Conservation (phyloP, 2,329 filamentous ascomycete species). For the Verticillium klebahnii region DNA sequence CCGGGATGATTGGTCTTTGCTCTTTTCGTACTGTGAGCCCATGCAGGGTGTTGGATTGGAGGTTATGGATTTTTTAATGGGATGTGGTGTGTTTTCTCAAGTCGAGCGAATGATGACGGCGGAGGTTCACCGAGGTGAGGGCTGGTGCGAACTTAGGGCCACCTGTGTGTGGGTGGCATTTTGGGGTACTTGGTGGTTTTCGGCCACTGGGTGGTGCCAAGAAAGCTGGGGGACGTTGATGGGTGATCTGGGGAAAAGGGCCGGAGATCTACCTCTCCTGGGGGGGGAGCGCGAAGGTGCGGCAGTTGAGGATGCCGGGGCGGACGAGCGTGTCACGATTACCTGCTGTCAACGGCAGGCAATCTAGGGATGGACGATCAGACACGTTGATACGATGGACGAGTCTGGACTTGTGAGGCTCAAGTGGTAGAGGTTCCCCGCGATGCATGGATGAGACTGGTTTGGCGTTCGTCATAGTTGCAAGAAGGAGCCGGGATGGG, state of each 20-base stretch:
- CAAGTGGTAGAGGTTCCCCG: not conserved
- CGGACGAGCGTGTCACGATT: not conserved
- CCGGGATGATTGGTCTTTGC: not conserved
- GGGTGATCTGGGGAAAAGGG: not conserved
- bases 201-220: not conserved
- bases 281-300: not conserved
- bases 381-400: not conserved
- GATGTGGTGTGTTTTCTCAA: not conserved
- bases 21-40: not conserved
- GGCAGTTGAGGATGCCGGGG: not conserved
- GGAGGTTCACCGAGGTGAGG: not conserved
- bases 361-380: not conserved
- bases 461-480: slow-evolving; percentile 3
- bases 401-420: not conserved
- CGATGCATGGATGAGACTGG: not conserved
- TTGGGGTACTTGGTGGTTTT: not conserved
- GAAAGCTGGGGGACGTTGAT: not conserved
- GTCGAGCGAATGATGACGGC: not conserved
- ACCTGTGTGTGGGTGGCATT: not conserved
- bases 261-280: not conserved
- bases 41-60: not conserved
- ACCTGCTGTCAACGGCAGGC: not conserved
- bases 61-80: not conserved
- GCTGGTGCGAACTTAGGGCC: not conserved
- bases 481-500: not conserved